A percentile compares a stretch with the other conserved stretches of the same genome.
Evolutionary conservation across 2,329 filamentous ascomycete species (phyloP).

Genomic region (Penicillium sp.): DNA sequence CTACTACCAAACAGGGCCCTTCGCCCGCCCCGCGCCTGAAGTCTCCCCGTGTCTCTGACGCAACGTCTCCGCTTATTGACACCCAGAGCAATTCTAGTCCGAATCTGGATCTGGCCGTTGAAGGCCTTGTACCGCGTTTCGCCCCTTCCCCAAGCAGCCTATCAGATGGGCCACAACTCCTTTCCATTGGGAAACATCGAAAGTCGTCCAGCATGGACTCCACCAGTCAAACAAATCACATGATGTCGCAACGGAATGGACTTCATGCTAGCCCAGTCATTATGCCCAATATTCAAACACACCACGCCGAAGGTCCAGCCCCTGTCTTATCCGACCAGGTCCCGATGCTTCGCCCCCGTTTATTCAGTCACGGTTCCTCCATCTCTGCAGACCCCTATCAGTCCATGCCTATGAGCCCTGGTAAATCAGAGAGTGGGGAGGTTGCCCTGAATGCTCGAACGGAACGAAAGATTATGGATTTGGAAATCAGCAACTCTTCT

Average conservation of each 20-base stretch:
- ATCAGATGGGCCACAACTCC: conserved; percentile 15
- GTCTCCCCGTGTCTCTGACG: conserved; percentile 30
- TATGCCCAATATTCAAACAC: conserved; percentile 20
- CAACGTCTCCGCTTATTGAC: conserved; percentile 25
- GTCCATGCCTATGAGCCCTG: conserved; percentile 56
- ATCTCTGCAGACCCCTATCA: conserved; percentile 40
- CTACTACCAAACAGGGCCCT: conserved; percentile 20
- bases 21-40: conserved; percentile 32
- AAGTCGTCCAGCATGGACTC: conserved; percentile 39
- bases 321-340: conserved; percentile 28
- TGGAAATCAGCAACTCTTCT: conserved; percentile 95
- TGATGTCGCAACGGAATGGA: conserved; percentile 13
- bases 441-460: conserved; percentile 78
- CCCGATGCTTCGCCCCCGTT: conserved; percentile 29
- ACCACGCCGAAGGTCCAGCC: conserved; percentile 16
- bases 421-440: conserved; percentile 55
- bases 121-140: conserved; percentile 19
- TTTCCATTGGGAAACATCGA: conserved; percentile 24
- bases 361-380: conserved; percentile 36
- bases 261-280: conserved; percentile 35
- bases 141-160: conserved; percentile 21
- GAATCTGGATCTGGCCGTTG: conserved; percentile 23
- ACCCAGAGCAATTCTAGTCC: conserved; percentile 17
- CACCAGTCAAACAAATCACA: conserved; percentile 13
- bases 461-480: conserved; percentile 90